phyloP scores from a whole-genome alignment of 352 stramenopile species.

The Pythium angustatum region DNA sequence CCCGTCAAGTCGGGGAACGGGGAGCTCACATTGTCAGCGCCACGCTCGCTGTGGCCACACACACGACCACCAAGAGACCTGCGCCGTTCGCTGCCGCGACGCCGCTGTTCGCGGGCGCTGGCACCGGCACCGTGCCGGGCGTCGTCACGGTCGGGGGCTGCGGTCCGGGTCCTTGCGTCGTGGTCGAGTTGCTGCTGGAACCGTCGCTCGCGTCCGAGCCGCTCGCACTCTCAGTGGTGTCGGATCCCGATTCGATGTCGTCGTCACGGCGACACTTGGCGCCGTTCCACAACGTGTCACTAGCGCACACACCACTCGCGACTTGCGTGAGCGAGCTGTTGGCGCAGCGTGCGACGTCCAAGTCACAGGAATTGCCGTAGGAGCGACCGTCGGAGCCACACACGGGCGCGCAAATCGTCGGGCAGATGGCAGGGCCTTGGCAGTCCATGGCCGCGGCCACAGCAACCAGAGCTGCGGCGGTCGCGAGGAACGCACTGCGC shows the following conservation, averaged over 20 bases:
- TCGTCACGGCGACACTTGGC: too few relatives aligned
- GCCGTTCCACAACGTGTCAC: neutral
- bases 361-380: too few relatives aligned
- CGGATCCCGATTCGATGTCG: too few relatives aligned
- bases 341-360: too few relatives aligned
- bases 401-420: too few relatives aligned
- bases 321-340: conserved; percentile 28
- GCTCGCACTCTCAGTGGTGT: too few relatives aligned
- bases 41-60: neutral
- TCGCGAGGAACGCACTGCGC: too few relatives aligned
- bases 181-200: neutral
- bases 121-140: neutral
- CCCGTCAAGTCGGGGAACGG: neutral
- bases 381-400: too few relatives aligned
- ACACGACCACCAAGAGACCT: neutral
- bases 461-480: too few relatives aligned
- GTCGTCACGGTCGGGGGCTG: neutral
- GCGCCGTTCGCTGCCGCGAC: neutral
- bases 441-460: too few relatives aligned
- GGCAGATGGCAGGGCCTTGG: too few relatives aligned
- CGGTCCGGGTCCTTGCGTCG: too few relatives aligned
- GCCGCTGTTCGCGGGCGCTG: neutral
- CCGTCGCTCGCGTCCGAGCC: neutral
- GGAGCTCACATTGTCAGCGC: neutral
- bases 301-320: conserved; percentile 23